Conservation (phyloP, 2,329 filamentous ascomycete genomes). For the Ramichloridium luteum region DNA sequence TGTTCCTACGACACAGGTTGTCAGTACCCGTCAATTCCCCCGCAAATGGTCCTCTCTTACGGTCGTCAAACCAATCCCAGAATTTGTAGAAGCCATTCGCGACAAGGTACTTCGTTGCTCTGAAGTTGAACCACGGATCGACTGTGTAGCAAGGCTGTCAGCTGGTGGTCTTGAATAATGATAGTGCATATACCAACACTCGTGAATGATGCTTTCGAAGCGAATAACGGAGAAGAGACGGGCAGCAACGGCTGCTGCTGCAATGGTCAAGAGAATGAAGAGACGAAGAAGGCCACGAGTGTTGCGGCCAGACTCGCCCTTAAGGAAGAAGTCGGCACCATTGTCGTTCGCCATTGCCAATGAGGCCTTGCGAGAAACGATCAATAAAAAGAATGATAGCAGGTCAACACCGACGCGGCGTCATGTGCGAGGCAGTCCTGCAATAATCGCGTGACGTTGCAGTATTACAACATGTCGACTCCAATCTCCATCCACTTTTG, state of each 20-base stretch:
- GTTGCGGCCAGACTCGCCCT: slow-evolving; percentile 68
- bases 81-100: slow-evolving; percentile 97
- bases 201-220: slow-evolving; percentile 99
- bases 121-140: slow-evolving; percentile 99
- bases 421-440: too few species aligned
- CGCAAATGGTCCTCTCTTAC: slow-evolving; percentile 35
- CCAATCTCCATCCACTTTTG: too few species aligned
- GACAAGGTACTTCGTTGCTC: slow-evolving; percentile 94
- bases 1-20: slow-evolving; percentile 47
- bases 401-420: too few species aligned
- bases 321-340: slow-evolving; percentile 43
- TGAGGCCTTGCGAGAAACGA: too few species aligned
- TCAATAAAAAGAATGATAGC: too few species aligned
- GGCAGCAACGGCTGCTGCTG: slow-evolving; percentile 79
- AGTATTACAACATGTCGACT: too few species aligned
- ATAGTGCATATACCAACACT: slow-evolving; percentile 56
- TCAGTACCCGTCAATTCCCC: slow-evolving; percentile 1
- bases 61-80: slow-evolving; percentile 99
- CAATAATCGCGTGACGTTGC: too few species aligned
- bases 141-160: slow-evolving; percentile 43
- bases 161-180: slow-evolving; percentile 3
- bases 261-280: slow-evolving; percentile 82
- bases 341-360: slow-evolving; percentile 13
- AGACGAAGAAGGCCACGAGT: slow-evolving; percentile 76
- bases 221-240: slow-evolving; percentile 97